A percentile compares a stretch with the other conserved stretches of the same genome.
phyloP scores from a whole-genome alignment of 805 yeast genomes.

The Metschnikowia aberdeeniae region DNA sequence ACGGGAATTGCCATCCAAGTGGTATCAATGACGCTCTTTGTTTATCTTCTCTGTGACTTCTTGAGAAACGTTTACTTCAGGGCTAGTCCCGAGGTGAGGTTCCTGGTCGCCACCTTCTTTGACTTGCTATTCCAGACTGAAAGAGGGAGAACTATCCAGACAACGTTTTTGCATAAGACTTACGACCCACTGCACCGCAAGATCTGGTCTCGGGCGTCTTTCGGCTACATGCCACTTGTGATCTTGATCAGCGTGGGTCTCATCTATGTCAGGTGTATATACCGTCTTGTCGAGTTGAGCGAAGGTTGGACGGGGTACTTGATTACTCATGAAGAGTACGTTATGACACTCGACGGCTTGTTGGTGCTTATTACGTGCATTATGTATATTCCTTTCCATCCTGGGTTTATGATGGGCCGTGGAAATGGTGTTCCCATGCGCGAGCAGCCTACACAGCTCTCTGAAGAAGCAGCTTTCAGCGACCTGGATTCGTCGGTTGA shows the following conservation, averaged over 20 bases:
- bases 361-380: slow-evolving; percentile 29
- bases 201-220: slow-evolving; percentile 32
- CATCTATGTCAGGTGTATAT: slow-evolving; percentile 64
- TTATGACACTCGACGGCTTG: slow-evolving; percentile 33
- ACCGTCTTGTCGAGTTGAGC: slow-evolving; percentile 67
- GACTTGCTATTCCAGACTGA: slow-evolving; percentile 22
- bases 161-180: slow-evolving; percentile 17
- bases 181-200: slow-evolving; percentile 34
- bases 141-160: slow-evolving; percentile 17
- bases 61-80: slow-evolving; percentile 35
- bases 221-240: slow-evolving; percentile 42
- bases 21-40: slow-evolving; percentile 58
- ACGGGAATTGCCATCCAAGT: slow-evolving; percentile 81
- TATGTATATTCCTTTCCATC: slow-evolving; percentile 48
- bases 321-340: slow-evolving; percentile 44
- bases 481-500: slow-evolving; percentile 3
- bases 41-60: slow-evolving; percentile 47
- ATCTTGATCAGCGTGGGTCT: slow-evolving; percentile 47
- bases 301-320: slow-evolving; percentile 70
- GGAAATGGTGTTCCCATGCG: slow-evolving; percentile 10
- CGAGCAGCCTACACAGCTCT: background rate
- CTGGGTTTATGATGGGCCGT: slow-evolving; percentile 45
- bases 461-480: background rate
- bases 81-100: slow-evolving; percentile 25
- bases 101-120: slow-evolving; percentile 17